Evolutionary conservation across 371 early-diverging fungal genomes (phyloP).

Genomic region (Fennellomyces sp.): DNA sequence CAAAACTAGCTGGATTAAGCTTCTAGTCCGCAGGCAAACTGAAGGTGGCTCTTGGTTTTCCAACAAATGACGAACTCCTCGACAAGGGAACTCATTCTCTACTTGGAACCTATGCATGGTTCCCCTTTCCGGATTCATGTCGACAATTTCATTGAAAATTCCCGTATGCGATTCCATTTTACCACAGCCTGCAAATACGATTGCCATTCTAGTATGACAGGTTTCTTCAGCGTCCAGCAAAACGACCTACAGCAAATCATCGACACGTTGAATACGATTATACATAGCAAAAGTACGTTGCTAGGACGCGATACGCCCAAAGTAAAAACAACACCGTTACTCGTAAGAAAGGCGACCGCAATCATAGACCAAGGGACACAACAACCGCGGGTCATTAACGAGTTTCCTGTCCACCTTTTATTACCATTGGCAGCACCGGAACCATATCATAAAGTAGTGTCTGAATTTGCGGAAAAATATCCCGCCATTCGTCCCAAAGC

Average conservation of each 20-base stretch:
- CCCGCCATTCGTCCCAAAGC: constrained; percentile 25
- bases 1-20: no score
- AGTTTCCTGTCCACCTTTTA: constrained; percentile 26
- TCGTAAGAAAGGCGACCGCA: neutral
- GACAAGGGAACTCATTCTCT: constrained; percentile 30
- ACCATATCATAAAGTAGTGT: constrained; percentile 9
- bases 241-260: neutral
- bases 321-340: neutral
- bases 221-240: constrained; percentile 25
- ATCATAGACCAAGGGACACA: neutral
- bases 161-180: neutral
- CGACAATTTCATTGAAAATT: constrained; percentile 18
- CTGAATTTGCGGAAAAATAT: neutral
- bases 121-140: constrained; percentile 12
- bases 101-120: constrained; percentile 30
- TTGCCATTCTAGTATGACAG: constrained; percentile 37
- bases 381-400: neutral
- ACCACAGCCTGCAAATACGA: constrained; percentile 34
- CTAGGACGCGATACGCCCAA: no score
- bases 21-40: no score
- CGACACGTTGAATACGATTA: neutral
- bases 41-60: no score
- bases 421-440: constrained; percentile 24
- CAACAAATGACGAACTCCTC: no score
- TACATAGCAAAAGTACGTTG: no score